phyloP scores from a whole-genome alignment of 2,329 filamentous ascomycete species.

The Ophiostoma sp. region DNA sequence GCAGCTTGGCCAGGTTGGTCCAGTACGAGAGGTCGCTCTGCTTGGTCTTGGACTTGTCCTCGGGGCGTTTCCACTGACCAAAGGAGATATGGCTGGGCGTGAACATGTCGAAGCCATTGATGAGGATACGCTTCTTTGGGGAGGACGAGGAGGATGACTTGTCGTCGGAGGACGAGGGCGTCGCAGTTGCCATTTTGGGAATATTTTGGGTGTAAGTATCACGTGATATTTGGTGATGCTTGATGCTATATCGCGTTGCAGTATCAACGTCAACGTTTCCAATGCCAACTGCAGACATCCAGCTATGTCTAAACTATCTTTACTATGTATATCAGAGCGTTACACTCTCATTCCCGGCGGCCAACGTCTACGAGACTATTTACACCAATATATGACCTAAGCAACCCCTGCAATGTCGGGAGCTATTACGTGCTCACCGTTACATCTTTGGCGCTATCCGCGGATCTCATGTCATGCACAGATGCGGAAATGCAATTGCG shows the following conservation, averaged over 20 bases:
- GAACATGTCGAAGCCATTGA: conserved; percentile 11
- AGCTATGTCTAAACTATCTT: background rate
- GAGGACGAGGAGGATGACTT: background rate
- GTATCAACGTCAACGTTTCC: background rate
- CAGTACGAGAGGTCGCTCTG: conserved; percentile 21
- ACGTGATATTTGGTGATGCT: background rate
- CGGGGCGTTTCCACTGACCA: conserved; percentile 20
- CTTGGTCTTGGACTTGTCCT: conserved; percentile 19
- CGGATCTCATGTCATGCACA: background rate
- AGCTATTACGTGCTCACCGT: conserved; percentile 6
- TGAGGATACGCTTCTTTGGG: conserved; percentile 2
- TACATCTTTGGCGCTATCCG: background rate
- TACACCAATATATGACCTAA: background rate
- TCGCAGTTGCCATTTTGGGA: conserved; percentile 1
- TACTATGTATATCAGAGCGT: background rate
- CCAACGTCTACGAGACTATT: no score
- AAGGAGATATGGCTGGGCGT: background rate
- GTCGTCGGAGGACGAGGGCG: background rate
- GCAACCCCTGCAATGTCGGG: background rate
- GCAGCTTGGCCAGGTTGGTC: conserved; percentile 21
- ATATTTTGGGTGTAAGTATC: background rate
- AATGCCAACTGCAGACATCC: background rate
- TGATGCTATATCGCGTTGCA: background rate
- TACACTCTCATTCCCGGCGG: no score
- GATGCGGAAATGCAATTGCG: background rate